Evolutionary conservation across 768 basidiomycete species (phyloP), one percentile per base, ranked within the genome.

Genomic region (Floccularia luteovirens): DNA sequence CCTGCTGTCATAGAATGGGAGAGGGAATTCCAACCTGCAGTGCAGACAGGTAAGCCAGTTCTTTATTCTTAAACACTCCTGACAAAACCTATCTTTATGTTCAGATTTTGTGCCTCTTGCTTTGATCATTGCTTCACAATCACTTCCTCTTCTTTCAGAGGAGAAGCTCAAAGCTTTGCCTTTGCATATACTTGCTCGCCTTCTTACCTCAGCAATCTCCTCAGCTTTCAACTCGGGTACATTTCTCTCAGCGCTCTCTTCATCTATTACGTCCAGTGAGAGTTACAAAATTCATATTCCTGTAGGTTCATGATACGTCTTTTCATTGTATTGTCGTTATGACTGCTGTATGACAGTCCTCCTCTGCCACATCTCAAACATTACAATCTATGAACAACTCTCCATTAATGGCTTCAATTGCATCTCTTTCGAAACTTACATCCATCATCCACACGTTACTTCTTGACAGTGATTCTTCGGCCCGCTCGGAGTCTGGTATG

Each of bases 81-180:
- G 49, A 12, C n/a, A 28, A n/a, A n/a, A n/a, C n/a, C n/a, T n/a
- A n/a, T n/a, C n/a, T 5, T 23, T 7, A 16, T 28, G 8, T 20
- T 38, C 7, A 71, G 83, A 40, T 61, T 68, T 17, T 59, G 68
- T n/a, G 10, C 67, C 74, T 0, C 51, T 70, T 42, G 62, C 68
- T n/a, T 50, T 80, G 38, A 69, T 82, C 2, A 52, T 82, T 19
- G 71, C 77, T 1, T 75, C 82, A 4, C 81, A 77, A 37, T 76
- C 77, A 13, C 56, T 82, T 1, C 69, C 76, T 1, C 58, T 77
- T 5, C 68, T 86, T 11, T 64, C 73, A 1, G 57, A 67, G 5
- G 54, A 66, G 30, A 79, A 77, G 48, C 58, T 86, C 31, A 72
- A 69, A 43, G 79, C 75, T 0, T 60, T 87, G 0, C 82, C 84